phyloP scores from a whole-genome alignment of 352 stramenopile species.

The Phytophthora palmivora region DNA sequence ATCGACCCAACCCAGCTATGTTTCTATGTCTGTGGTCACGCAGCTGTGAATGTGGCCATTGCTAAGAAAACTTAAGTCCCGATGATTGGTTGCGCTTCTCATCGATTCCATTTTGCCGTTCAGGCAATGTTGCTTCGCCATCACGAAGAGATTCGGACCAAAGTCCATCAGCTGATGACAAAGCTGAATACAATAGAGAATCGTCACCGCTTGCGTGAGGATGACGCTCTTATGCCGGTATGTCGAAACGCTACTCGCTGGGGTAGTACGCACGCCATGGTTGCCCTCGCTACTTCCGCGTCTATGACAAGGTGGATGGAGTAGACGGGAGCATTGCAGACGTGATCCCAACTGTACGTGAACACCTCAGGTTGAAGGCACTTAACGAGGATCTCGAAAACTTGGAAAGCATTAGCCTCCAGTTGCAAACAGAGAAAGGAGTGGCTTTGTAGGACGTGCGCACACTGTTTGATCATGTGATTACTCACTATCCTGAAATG shows the following conservation, averaged over 20 bases:
- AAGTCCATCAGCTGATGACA: not conserved
- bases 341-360: too few species aligned
- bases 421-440: too few species aligned
- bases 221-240: not conserved
- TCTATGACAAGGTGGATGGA: too few species aligned
- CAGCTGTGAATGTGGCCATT: conserved; percentile 16
- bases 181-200: conserved; percentile 18
- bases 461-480: conserved; percentile 11
- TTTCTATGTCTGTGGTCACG: conserved; percentile 24
- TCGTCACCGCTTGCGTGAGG: not conserved
- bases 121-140: not conserved
- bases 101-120: conserved; percentile 26
- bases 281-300: not conserved
- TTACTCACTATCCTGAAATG: not conserved
- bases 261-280: conserved; percentile 30
- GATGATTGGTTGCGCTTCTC: conserved; percentile 31
- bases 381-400: conserved; percentile 27
- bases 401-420: conserved; percentile 32
- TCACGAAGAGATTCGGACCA: not conserved
- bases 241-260: conserved; percentile 19
- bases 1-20: conserved; percentile 14
- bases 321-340: too few species aligned
- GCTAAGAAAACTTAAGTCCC: conserved; percentile 20
- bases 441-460: not conserved
- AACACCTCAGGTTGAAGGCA: conserved; percentile 7